Evolutionary conservation across 441 rosid species (phyloP).

Genomic region (Populus trichocarpa): DNA sequence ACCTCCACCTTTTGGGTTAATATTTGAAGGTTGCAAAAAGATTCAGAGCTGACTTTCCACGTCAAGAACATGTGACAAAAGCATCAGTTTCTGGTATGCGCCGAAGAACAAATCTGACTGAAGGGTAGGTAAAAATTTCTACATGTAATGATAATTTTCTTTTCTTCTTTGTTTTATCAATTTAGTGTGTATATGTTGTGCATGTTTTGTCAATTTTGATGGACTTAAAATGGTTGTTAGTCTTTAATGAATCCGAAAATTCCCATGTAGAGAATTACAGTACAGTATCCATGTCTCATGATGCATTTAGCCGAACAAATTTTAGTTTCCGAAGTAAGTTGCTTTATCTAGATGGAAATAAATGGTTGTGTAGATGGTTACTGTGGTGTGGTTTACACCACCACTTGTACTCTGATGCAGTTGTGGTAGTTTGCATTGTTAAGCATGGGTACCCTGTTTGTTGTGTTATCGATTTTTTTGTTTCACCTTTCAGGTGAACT

Average conservation of each 20-base stretch:
- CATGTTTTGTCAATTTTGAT: neutral
- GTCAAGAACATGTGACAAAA: constrained; percentile 35
- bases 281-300: neutral
- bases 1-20: constrained; percentile 9
- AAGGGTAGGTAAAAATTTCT: constrained; percentile 43
- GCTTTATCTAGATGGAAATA: neutral
- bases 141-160: neutral
- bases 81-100: constrained; percentile 36
- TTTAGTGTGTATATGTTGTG: neutral
- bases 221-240: neutral
- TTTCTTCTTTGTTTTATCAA: neutral
- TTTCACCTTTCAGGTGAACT: neutral
- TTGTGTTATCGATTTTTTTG: neutral
- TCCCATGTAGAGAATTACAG: neutral
- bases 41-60: constrained; percentile 33
- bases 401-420: neutral
- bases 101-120: constrained; percentile 31
- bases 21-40: constrained; percentile 43
- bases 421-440: neutral
- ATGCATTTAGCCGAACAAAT: neutral
- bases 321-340: neutral
- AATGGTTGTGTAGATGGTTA: neutral
- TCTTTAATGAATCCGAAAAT: neutral
- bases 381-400: neutral
- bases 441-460: neutral